Evolutionary conservation across 139 green algal species (phyloP), one percentile per base, ranked within the genome.

Genomic region (Choricystis sp.): DNA sequence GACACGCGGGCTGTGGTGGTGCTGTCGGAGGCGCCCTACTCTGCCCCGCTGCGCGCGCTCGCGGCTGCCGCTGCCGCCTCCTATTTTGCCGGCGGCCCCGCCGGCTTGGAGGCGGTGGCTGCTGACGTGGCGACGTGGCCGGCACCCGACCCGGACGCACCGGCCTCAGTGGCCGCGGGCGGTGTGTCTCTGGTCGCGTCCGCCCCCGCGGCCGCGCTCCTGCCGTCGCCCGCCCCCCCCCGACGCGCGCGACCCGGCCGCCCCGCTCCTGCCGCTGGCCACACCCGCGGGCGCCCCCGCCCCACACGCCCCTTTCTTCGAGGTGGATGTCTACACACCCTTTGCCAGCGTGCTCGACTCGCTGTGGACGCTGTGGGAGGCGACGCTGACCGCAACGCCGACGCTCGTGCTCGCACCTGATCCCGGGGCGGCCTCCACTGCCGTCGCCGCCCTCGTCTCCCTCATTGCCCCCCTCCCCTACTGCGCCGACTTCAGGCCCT

Each of bases 341-440:
- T 67, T 81, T 61, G 57, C 61, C 5, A 49, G n/a, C 21, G 58
- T 73, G 29, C 59, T 81, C 26, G 57, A 69, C 2, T 49, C 70
- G 26, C 25, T 81, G 63, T 95, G 88, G 88, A 65, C 67, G 26
- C 67, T 96, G 57, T 95, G 89, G 89, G 87, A 95, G 75, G 67
- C 95, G 63, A 31, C 81, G 57, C 59, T 96, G 27, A 63, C 84
- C 28, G 89, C 76, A 0, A 66, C 90, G 70, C 85, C 89, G 24
- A 66, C 96, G 4, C 49, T 95, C 28, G 76, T 96, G 24, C 60
- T 88, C 3, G 86, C 79, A 1, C 83, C 82, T 26, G 80, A 74
- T 0, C 88, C 88, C 30, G 73, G 67, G 64, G 31, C 28, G 26
- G 19, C 3, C 3, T 22, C 2, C 5, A 64, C 67, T 4, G 71